Evolutionary conservation across 345 rosid species (phyloP), one percentile per base, ranked within the genome.

Genomic region (Eucalyptus polyanthemos): DNA sequence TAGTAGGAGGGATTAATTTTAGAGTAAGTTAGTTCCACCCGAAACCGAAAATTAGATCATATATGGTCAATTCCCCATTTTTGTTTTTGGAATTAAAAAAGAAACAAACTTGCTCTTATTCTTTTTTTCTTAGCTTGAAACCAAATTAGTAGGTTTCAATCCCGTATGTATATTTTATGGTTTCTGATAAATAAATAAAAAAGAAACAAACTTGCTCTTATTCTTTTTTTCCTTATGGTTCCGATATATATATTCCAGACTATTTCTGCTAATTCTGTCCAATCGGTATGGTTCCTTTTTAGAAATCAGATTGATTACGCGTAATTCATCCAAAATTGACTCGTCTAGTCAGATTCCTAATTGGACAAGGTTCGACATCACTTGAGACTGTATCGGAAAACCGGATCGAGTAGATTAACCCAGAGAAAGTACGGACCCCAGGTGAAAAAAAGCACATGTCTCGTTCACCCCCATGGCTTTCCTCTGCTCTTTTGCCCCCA

Each of bases 201-300:
- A 51, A 51, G 4, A 51, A 51, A 51, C 4, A 51, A 3, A 17
- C 2, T 1, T 51, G 9, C 9, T 51, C 9, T 51, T 17, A 2
- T 51, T 51, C 4, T 53, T 51, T 54, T 56, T 56, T 54, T 53
- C 24, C 5, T 2, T 3, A 2, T 53, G 11, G 11, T 53, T 53
- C 0, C 0, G 2, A 21, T 8, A 54, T 22, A 22, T 53, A 53
- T 17, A 51, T 3, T 21, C 3, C 0, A 9, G 2, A 5, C 3
- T 22, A 10, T 56, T 56, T 56, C 0, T 0, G 1, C 3, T 56
- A 4, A 56, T 56, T 56, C 2, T 0, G 2, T 24, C 0, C 13
- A 11, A 56, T 56, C 3, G 0, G 5, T 56, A 24, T 4, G 60
- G 2, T 22, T 24, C 29, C 12, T 9, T 56, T 53, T 1, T 19